Percentiles rank a stretch among this genome's conserved stretches.
phyloP scores from a whole-genome alignment of 2,329 filamentous ascomycete species.

The Fonsecaea erecta region DNA sequence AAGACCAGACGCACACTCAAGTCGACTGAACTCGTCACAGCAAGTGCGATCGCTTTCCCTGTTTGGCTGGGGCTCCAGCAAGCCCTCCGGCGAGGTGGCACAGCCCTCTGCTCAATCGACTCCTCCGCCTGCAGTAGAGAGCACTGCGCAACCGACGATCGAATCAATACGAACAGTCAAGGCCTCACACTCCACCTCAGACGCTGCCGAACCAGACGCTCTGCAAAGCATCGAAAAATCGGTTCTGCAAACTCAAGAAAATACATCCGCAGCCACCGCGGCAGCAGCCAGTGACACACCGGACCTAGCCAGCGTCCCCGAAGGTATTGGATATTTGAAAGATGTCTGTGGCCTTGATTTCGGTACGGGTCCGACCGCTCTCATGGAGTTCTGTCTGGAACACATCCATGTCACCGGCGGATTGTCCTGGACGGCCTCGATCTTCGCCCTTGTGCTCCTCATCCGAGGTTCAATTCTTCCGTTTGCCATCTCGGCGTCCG shows the following conservation, averaged over 20 bases:
- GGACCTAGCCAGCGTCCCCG: constrained; percentile 63
- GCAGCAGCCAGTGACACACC: constrained; percentile 24
- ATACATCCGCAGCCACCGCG: not conserved
- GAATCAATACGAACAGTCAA: constrained; percentile 31
- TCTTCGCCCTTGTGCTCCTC: constrained; percentile 67
- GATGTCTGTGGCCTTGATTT: constrained; percentile 79
- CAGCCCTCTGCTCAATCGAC: constrained; percentile 2
- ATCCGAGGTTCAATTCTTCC: constrained; percentile 73
- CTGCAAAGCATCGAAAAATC: constrained; percentile 27
- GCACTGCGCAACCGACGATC: constrained; percentile 9
- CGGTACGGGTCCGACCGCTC: constrained; percentile 76
- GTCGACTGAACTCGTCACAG: constrained; percentile 15
- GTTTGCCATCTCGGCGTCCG: constrained; percentile 62
- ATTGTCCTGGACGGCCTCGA: constrained; percentile 80
- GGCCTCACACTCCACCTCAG: constrained; percentile 33
- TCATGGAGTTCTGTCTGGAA: constrained; percentile 78
- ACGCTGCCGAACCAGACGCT: constrained; percentile 30
- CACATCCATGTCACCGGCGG: constrained; percentile 76
- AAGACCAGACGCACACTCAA: not conserved
- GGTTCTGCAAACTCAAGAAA: constrained; percentile 28
- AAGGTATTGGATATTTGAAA: constrained; percentile 80
- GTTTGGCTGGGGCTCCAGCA: constrained; percentile 31
- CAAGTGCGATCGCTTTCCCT: constrained; percentile 35
- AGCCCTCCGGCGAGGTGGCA: constrained; percentile 11
- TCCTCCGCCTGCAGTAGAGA: not conserved